Evolutionary conservation across 495 filamentous ascomycete genomes (phyloP).

Genomic region (Aspergillus homomorphus): DNA sequence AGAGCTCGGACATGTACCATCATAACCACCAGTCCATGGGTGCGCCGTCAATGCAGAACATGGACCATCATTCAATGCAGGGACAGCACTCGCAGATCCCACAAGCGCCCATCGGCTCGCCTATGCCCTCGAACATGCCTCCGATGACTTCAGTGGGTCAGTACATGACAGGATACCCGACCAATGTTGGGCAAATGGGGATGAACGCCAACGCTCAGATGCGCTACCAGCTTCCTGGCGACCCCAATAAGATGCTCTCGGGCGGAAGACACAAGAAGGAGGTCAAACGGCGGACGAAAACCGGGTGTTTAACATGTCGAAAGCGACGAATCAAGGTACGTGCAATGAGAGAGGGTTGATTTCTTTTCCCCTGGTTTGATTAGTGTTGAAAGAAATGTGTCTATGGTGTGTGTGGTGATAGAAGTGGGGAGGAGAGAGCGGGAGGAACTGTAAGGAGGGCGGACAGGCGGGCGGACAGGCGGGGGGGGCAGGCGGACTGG

Average conservation of each 20-base stretch:
- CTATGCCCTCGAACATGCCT: slow-evolving; percentile 43
- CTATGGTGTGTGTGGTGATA: not conserved
- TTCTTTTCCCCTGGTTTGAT: not conserved
- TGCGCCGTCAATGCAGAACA: slow-evolving; percentile 22
- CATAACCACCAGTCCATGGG: slow-evolving; percentile 32
- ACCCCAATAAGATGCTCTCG: slow-evolving; percentile 63
- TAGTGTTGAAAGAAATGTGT: too few relatives aligned
- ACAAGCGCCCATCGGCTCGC: slow-evolving; percentile 46
- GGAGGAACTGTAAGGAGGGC: slow-evolving; percentile 9
- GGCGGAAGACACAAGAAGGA: slow-evolving; percentile 94
- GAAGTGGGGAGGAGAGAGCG: slow-evolving; percentile 8
- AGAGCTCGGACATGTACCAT: slow-evolving; percentile 35
- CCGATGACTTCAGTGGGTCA: slow-evolving; percentile 45
- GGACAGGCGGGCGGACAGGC: slow-evolving; percentile 21
- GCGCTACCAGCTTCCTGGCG: slow-evolving; percentile 40
- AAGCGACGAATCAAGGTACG: slow-evolving; percentile 98
- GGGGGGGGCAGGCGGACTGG: slow-evolving; percentile 18
- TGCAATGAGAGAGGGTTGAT: slow-evolving; percentile 22
- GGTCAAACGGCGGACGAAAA: slow-evolving; percentile 97
- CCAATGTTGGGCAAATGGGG: slow-evolving; percentile 32
- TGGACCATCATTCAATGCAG: slow-evolving; percentile 26
- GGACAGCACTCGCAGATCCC: slow-evolving; percentile 38
- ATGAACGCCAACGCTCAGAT: slow-evolving; percentile 42
- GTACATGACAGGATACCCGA: slow-evolving; percentile 45
- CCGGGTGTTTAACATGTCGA: slow-evolving; percentile 93